Evolutionary conservation across 2,329 filamentous ascomycete species (phyloP), one percentile per base, ranked within the genome.

Genomic region (Arthrobotrys conoides): DNA sequence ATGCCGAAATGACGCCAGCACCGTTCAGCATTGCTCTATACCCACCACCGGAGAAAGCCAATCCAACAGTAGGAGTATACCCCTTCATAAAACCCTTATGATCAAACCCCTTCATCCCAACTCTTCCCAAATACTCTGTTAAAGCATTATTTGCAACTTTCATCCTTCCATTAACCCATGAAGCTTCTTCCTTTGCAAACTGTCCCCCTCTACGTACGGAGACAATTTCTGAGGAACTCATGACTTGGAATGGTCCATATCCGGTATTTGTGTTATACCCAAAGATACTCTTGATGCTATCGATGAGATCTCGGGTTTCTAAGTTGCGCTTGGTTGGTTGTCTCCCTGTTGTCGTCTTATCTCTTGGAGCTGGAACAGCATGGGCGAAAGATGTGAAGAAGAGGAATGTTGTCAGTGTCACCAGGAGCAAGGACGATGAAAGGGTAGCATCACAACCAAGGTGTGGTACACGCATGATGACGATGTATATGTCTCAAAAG

Each of bases 11-110:
- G 51, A 91, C 91, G 77, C 94, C 94, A 16, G 91, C 94, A 44
- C 93, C 93, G 83, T 92, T 95, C 86, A 94, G 87, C 86, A 96
- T 87, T n/a, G 94, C 93, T 71, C 94, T 88, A 83, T 96, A 97
- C 41, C 94, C 94, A 83, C 94, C 94, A 12, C 93, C 93, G 0
- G 93, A 96, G 53, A 92, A 86, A 10, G 93, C 92, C 80, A 97
- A 89, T 16, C 87, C 93, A 79, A 97, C 90, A 81, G 91, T 92
- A 0, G 91, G 90, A 0, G 85, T 86, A 83, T 92, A 91, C 0
- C 85, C 85, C 68, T 90, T 87, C 81, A 98, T 90, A 83, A 96
- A 98, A 0, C 85, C 83, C 0, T 86, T 87, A n/a, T 90, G 91
- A 84, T 97, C 91, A 79, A 97, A 95, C 76, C 88, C 90, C n/a